Conservation (phyloP, 345 rosid genomes). For the Firmiana major region DNA sequence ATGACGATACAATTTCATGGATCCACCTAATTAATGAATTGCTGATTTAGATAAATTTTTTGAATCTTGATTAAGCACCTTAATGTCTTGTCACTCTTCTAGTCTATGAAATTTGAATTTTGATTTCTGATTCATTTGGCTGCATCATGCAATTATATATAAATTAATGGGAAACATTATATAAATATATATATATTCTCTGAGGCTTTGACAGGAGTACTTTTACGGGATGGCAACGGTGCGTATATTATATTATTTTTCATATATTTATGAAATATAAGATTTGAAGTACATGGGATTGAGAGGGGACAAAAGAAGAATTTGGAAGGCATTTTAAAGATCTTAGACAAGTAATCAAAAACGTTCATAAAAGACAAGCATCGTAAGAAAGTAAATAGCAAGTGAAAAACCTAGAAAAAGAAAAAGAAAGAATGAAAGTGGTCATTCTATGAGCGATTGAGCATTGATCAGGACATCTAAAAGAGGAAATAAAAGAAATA, state of each 20-base stretch:
- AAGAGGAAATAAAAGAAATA: not conserved
- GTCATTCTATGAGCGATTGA: not conserved
- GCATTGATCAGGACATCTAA: not conserved
- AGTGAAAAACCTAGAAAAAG: slow-evolving; percentile 18
- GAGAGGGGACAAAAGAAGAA: not conserved
- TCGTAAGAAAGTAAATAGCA: slow-evolving; percentile 7
- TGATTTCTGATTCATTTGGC: too few relatives aligned
- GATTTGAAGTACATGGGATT: not conserved
- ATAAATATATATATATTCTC: too few relatives aligned
- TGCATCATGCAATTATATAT: too few relatives aligned
- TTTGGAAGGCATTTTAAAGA: not conserved
- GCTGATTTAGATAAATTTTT: too few relatives aligned
- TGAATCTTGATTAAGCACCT: too few relatives aligned
- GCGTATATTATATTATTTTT: not conserved
- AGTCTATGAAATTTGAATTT: too few relatives aligned
- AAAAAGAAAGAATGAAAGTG: not conserved
- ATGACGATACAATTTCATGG: too few relatives aligned
- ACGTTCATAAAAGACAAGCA: not conserved
- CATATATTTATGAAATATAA: not conserved
- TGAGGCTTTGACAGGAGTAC: too few relatives aligned
- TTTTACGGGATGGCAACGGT: not conserved
- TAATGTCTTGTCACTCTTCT: too few relatives aligned
- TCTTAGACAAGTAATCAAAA: not conserved
- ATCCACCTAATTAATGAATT: too few relatives aligned
- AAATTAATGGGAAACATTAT: too few relatives aligned